Percentiles rank a stretch among this genome's conserved stretches.
Evolutionary conservation across 371 early-diverging fungal species (phyloP).

Genomic region (Lichtheimia ornata): DNA sequence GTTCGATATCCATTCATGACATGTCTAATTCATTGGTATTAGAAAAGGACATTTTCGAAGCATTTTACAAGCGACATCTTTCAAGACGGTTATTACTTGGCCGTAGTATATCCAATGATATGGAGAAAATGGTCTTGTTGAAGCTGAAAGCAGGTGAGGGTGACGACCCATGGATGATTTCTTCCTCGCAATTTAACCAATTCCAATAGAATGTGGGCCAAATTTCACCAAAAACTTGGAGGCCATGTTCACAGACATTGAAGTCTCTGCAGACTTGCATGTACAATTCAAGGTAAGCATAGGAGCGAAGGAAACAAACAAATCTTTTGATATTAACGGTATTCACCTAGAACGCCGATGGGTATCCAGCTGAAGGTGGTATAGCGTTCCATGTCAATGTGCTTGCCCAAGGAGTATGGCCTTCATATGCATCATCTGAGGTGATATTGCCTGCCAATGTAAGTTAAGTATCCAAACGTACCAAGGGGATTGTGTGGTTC

Average conservation of each 20-base stretch:
- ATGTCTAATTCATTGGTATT: neutral
- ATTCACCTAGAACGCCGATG: constrained; percentile 11
- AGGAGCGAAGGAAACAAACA: neutral
- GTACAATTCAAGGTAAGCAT: constrained; percentile 53
- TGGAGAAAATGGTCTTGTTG: constrained; percentile 81
- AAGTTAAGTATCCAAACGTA: constrained; percentile 8
- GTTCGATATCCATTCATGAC: neutral
- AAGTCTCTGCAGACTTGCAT: constrained; percentile 72
- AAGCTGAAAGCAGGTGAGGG: constrained; percentile 74
- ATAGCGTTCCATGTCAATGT: constrained; percentile 80
- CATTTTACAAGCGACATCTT: constrained; percentile 89
- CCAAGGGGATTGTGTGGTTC: neutral
- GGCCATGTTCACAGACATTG: constrained; percentile 92
- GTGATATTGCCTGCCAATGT: constrained; percentile 72
- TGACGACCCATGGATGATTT: too few species aligned
- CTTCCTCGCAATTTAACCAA: too few species aligned
- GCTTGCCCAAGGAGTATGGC: constrained; percentile 89
- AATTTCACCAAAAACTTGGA: constrained; percentile 90
- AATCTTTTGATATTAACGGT: neutral
- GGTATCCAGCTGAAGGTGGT: constrained; percentile 47
- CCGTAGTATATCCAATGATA: constrained; percentile 76
- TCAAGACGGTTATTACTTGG: constrained; percentile 85
- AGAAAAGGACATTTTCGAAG: constrained; percentile 94
- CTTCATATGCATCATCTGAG: constrained; percentile 74
- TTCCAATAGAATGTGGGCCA: constrained; percentile 77